phyloP scores from a whole-genome alignment of 768 basidiomycete genomes.

The Russula emetica region DNA sequence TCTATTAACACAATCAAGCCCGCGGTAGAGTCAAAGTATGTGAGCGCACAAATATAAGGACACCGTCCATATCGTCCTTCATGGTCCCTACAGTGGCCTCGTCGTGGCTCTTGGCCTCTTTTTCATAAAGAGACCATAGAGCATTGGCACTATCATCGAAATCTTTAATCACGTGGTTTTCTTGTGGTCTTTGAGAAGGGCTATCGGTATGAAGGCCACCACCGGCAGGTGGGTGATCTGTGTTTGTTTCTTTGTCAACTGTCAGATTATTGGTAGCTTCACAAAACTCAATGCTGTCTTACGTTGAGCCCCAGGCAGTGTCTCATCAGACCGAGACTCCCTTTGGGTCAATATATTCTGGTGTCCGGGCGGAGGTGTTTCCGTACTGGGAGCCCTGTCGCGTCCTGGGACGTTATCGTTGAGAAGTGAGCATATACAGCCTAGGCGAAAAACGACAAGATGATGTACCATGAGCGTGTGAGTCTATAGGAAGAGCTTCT shows the following conservation, averaged over 20 bases:
- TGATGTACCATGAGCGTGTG: background rate
- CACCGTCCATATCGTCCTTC: constrained; percentile 6
- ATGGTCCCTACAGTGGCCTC: background rate
- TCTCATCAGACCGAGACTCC: background rate
- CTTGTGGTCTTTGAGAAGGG: background rate
- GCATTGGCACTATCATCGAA: constrained; percentile 11
- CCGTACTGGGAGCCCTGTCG: background rate
- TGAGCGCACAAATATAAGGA: constrained; percentile 12
- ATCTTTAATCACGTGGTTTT: background rate
- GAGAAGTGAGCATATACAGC: background rate
- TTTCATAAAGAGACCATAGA: constrained; percentile 8
- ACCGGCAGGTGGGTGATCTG: background rate
- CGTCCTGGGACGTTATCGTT: no score
- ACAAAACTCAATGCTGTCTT: background rate
- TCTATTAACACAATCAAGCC: background rate
- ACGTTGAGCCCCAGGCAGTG: background rate
- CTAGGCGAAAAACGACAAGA: background rate
- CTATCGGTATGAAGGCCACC: background rate
- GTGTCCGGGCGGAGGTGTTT: background rate
- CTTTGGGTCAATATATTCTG: background rate
- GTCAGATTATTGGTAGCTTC: background rate
- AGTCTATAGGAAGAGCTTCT: background rate
- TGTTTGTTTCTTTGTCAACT: background rate
- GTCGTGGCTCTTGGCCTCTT: constrained; percentile 7
- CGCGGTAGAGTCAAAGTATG: background rate